Percentiles rank a stretch among this genome's conserved stretches.
Evolutionary conservation across 2,329 filamentous ascomycete species (phyloP).

Genomic region (Verruconis gallopava): DNA sequence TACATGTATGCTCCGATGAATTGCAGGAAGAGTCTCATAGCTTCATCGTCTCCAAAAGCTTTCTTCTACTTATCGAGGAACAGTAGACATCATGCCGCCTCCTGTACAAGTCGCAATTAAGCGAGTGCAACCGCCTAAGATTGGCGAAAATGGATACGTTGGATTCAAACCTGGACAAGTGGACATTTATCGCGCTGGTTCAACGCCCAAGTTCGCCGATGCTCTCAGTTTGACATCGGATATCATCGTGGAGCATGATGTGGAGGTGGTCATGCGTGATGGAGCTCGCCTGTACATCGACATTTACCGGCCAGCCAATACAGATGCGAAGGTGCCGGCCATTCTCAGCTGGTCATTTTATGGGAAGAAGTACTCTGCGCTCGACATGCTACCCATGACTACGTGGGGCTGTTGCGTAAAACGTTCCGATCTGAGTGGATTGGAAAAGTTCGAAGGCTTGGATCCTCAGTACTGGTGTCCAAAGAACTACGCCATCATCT

Average conservation of each 20-base stretch:
- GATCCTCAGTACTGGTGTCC: constrained; percentile 26
- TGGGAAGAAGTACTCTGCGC: constrained; percentile 1
- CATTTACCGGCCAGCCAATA: constrained; percentile 5
- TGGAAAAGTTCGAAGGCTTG: constrained; percentile 32
- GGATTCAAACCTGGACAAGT: too few species aligned
- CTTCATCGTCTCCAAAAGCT: too few species aligned
- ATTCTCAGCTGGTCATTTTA: constrained; percentile 3
- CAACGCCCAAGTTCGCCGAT: too few species aligned
- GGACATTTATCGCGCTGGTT: too few species aligned
- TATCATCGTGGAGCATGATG: constrained; percentile 6
- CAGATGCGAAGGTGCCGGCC: neutral
- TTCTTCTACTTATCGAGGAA: too few species aligned
- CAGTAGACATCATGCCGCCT: too few species aligned
- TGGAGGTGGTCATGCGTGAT: constrained; percentile 4
- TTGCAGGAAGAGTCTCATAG: too few species aligned
- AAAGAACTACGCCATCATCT: constrained; percentile 23
- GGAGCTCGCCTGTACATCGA: constrained; percentile 6
- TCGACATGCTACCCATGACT: neutral
- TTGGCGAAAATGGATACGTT: too few species aligned
- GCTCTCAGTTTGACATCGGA: too few species aligned
- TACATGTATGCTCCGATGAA: too few species aligned
- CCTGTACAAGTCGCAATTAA: too few species aligned
- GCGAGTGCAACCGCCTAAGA: too few species aligned
- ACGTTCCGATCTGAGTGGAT: constrained; percentile 13
- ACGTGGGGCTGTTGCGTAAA: neutral